Evolutionary conservation across 805 yeast genomes (phyloP), one percentile per base, ranked within the genome.

Genomic region (Nakazawaea ambrosiae): DNA sequence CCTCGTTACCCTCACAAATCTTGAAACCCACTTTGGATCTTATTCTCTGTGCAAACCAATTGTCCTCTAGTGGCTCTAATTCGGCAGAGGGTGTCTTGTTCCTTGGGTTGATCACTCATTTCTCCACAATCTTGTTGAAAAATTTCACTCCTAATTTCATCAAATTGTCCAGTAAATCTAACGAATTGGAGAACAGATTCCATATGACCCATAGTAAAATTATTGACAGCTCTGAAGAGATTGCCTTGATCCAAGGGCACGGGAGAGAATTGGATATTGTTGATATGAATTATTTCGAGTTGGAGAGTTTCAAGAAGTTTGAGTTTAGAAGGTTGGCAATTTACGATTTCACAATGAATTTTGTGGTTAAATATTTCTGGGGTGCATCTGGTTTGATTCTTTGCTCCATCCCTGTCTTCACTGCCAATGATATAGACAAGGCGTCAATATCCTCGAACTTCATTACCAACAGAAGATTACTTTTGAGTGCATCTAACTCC

Each of bases 321-420:
- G 89, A 83, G 52, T 71, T 82, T 45, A 75, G 83, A 60, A 79
- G 84, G 48, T 36, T 66, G 62, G 80, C 90, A 20, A 57, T 82
- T 19, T 90, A 88, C 58, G 88, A 88, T 52, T 73, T 85, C 47
- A 83, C 90, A 2, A 92, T 90, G 47, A 85, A 82, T 34, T 89
- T 88, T 50, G 78, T 87, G 37, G 89, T 89, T 44, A 89, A 89
- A 61, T 89, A 89, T 59, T 75, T 87, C 34, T 82, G 96, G 89
- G 97, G 97, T 44, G 97, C 96, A 2, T 86, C 92, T 23, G 97
- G 97, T 9, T 68, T 89, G 42, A 74, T 80, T 1, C 66, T 89
- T 33, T 89, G 97, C 59, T 78, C 96, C 2, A 77, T 89, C 3
- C 97, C 97, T 5, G 83, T 88, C 2, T 89, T 89, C 54, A 71